phyloP scores from a whole-genome alignment of 257 asterid species.

The Nicotiana sylvestris region DNA sequence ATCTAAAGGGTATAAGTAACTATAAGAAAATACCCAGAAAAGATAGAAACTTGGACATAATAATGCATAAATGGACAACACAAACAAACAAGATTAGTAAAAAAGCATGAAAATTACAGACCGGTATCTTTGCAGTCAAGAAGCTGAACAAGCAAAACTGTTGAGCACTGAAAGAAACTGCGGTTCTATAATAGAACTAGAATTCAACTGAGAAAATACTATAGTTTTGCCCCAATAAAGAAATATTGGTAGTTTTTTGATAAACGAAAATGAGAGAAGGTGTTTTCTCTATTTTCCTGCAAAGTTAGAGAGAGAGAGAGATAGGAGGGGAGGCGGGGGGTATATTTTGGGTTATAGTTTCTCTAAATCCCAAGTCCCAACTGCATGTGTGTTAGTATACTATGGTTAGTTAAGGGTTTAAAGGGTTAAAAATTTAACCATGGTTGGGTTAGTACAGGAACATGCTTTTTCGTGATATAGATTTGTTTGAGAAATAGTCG shows the following conservation, averaged over 20 bases:
- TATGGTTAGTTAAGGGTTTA: slow-evolving; percentile 18
- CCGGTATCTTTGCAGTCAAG: slow-evolving; percentile 26
- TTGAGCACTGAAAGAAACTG: slow-evolving; percentile 1
- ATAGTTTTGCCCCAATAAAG: slow-evolving; percentile 16
- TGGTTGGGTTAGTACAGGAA: slow-evolving; percentile 39
- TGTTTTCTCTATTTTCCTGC: not conserved
- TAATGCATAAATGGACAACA: slow-evolving; percentile 8
- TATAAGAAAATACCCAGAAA: slow-evolving; percentile 25
- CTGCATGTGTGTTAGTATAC: slow-evolving; percentile 38
- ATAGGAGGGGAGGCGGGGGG: slow-evolving; percentile 2
- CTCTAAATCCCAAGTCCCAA: slow-evolving; percentile 24
- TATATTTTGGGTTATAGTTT: slow-evolving; percentile 7
- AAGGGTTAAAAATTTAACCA: slow-evolving; percentile 38
- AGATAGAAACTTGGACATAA: not conserved
- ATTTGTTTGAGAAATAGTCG: slow-evolving; percentile 28
- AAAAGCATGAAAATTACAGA: slow-evolving; percentile 27
- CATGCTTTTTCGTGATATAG: slow-evolving; percentile 7
- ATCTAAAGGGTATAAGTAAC: slow-evolving; percentile 24
- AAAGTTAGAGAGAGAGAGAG: slow-evolving; percentile 8
- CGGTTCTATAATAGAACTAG: slow-evolving; percentile 3
- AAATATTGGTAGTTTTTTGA: slow-evolving; percentile 24
- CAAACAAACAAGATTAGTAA: not conserved
- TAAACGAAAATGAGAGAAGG: slow-evolving; percentile 15
- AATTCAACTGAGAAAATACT: slow-evolving; percentile 3
- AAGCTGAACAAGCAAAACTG: not conserved